These are phyloP conservation scores for Penicillium nucicola DNA, from an alignment of 495 filamentous ascomycete genomes.

Conservation along the genomic window DNA sequence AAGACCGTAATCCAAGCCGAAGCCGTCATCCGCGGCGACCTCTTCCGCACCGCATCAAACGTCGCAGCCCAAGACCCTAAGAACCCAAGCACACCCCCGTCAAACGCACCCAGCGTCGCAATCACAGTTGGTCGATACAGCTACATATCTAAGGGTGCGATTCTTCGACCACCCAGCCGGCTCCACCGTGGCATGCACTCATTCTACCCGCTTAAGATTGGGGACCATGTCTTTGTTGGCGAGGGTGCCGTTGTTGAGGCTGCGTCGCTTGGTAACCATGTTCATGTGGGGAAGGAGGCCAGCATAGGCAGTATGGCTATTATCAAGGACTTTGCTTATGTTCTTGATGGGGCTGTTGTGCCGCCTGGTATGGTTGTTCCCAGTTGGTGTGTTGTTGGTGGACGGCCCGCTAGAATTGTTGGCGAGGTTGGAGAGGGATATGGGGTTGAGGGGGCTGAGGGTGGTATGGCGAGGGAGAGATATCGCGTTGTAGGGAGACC, in stretches of 20 bases:
- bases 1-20: conserved; percentile 92
- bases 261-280: conserved; percentile 74
- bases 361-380: conserved; percentile 88
- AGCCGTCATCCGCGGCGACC: conserved; percentile 88
- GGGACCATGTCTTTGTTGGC: conserved; percentile 88
- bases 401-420: conserved; percentile 74
- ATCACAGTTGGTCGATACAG: conserved; percentile 87
- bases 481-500: conserved; percentile 41
- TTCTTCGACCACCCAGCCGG: conserved; percentile 74
- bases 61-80: conserved; percentile 21
- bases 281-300: conserved; percentile 70
- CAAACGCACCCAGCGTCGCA: conserved; percentile 42
- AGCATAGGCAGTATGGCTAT: conserved; percentile 82
- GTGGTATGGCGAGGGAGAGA: conserved; percentile 45
- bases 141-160: conserved; percentile 69
- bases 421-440: conserved; percentile 84
- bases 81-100: conserved; percentile 14
- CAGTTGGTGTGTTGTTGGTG: conserved; percentile 80
- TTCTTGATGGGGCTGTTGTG: conserved; percentile 79
- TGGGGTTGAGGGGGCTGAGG: conserved; percentile 51
- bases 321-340: conserved; percentile 82
- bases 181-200: conserved; percentile 55
- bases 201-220: conserved; percentile 84
- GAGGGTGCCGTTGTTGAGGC: conserved; percentile 71
- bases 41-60: conserved; percentile 52